These are phyloP conservation scores for Arthroderma uncinatum DNA, from an alignment of 2,329 filamentous ascomycete species.

Conservation along the genomic window DNA sequence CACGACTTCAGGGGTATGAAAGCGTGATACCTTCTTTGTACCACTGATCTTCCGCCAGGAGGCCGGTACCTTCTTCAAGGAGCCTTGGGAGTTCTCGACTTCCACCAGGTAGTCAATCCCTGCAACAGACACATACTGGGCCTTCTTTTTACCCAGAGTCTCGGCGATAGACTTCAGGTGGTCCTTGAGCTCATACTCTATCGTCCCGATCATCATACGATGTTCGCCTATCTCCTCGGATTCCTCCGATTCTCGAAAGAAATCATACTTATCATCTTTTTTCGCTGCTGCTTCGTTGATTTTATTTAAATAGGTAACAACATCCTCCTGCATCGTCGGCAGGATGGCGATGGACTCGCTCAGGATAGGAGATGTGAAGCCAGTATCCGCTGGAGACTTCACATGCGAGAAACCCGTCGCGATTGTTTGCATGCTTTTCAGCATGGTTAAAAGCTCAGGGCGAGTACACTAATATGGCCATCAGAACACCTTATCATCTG, in stretches of 20 bases:
- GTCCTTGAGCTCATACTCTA: slow-evolving; percentile 76
- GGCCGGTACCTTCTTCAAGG: slow-evolving; percentile 78
- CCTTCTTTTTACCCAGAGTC: slow-evolving; percentile 59
- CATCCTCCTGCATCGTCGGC: slow-evolving; percentile 61
- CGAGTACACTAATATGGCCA: slow-evolving; percentile 55
- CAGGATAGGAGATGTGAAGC: slow-evolving; percentile 61
- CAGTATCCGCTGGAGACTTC: slow-evolving; percentile 52
- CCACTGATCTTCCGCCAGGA: slow-evolving; percentile 93
- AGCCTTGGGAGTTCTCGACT: slow-evolving; percentile 58
- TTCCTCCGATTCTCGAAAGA: slow-evolving; percentile 80
- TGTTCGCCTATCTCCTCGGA: slow-evolving; percentile 81
- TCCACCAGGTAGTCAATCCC: slow-evolving; percentile 95
- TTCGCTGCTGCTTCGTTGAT: slow-evolving; percentile 78
- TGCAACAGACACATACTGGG: slow-evolving; percentile 70
- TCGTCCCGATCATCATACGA: slow-evolving; percentile 79
- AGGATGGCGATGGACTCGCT: slow-evolving; percentile 61
- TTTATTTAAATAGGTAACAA: slow-evolving; percentile 65
- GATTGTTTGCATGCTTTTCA: slow-evolving; percentile 77
- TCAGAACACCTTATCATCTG: slow-evolving; percentile 13
- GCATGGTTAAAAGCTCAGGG: slow-evolving; percentile 70
- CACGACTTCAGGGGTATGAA: slow-evolving; percentile 86
- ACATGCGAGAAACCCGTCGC: slow-evolving; percentile 62
- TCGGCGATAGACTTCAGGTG: slow-evolving; percentile 62
- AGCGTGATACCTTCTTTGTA: slow-evolving; percentile 83
- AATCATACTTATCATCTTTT: slow-evolving; percentile 82